Base-by-base conservation (phyloP, 2,329 filamentous ascomycete species). In the Monilinia aucupariae region DNA sequence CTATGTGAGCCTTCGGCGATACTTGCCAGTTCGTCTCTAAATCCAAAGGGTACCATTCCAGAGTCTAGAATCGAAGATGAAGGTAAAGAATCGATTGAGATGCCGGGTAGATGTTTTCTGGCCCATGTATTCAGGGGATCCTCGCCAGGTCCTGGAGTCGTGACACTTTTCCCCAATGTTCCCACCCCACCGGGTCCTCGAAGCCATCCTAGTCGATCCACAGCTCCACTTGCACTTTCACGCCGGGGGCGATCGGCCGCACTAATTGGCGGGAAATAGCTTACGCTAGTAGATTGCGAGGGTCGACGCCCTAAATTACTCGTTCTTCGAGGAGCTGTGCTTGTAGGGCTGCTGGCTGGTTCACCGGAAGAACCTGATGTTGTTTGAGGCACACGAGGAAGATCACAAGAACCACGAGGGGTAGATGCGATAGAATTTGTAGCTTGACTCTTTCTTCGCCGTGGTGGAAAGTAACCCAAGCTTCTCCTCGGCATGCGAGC, bases 401-500 rank as follows among this genome's bases (percentile, higher is more conserved):
- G 65, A 56, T 74, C 73, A 22, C 61, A 58, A 43, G 73, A 74
- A 32, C 45, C 71, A 30, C 72, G 70, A 9, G 89, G 89, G 2
- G 88, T 91, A 22, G 86, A 85, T 59, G 86, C 68, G 17, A 85
- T 81, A 3, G 89, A 89, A 59, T 83, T 82, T 1, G 86, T 86
- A 69, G 82, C 79, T 12, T 84, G 76, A 43, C 72, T 75, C 64
- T 74, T 71, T 94, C 86, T 94, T 94, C 85, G 92, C 25, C 92
- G 85, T 9, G 92, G 92, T 3, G 93, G 93, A 72, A 97, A 97
- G 76, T 93, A 97, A 30, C 92, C 93, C 51, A 97, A 81, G 2
- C 88, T 83, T 75, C 87, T 86, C 63, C 90, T 86, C 27, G 91
- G 86, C 64, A 97, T 85, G 37, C 94, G 86, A 20, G 87, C 91